These are phyloP conservation scores for Suillus placidus DNA, from an alignment of 768 basidiomycete genomes.

Conservation along the genomic window DNA sequence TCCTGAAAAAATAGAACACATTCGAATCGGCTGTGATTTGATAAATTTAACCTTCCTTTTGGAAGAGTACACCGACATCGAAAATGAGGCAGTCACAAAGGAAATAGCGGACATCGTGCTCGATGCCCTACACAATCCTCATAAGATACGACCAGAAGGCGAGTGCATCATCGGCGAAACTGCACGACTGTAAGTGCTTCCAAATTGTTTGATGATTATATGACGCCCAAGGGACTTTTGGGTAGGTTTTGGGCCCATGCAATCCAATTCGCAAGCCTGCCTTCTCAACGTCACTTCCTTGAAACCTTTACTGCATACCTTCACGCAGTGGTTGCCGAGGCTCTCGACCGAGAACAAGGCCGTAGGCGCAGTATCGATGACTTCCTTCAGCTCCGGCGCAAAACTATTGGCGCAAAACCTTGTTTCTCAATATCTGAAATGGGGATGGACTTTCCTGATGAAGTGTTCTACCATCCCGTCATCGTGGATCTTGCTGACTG, in stretches of 20 bases:
- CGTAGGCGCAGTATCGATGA: conserved; percentile 28
- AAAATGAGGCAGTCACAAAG: background rate
- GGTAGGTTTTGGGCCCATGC: conserved; percentile 14
- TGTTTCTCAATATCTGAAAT: conserved; percentile 33
- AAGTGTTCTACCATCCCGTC: conserved; percentile 32
- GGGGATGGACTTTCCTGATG: conserved; percentile 35
- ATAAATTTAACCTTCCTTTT: conserved; percentile 36
- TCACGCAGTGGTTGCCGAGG: conserved; percentile 2
- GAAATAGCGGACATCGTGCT: conserved; percentile 10
- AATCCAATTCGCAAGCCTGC: background rate
- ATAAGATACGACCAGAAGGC: conserved; percentile 10
- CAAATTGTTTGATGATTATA: conserved; percentile 22
- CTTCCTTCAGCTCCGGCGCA: conserved; percentile 36
- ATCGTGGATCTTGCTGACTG: conserved; percentile 15
- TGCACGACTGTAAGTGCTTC: conserved; percentile 21
- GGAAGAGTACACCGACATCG: conserved; percentile 35
- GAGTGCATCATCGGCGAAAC: conserved; percentile 15
- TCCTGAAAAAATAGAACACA: conserved; percentile 16
- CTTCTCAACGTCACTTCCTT: conserved; percentile 14
- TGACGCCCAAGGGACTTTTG: background rate
- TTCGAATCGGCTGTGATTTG: conserved; percentile 33
- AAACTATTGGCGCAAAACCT: conserved; percentile 34
- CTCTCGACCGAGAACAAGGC: conserved; percentile 14
- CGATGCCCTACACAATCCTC: conserved; percentile 13
- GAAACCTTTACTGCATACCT: conserved; percentile 3